Evolutionary conservation across 768 basidiomycete genomes (phyloP), one percentile per base, ranked within the genome.

Genomic region (Cubamyces sp.): DNA sequence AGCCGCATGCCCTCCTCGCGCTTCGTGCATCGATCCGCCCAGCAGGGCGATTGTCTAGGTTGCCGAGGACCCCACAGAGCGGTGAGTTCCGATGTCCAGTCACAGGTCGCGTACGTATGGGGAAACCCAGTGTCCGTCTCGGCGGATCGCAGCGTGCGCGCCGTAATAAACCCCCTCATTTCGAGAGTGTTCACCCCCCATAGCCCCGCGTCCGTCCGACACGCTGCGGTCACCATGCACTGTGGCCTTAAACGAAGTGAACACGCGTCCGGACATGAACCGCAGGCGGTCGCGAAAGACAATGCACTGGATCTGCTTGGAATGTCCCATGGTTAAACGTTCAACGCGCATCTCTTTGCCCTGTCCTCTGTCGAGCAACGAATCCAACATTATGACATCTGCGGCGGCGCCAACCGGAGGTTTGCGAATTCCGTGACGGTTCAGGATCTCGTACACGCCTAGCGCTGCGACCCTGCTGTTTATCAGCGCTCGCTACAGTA

Each of bases 151-250:
- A 42, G 54, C 43, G 51, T 39, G 37, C 19, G 5, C 30, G 30
- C 21, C 57, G 57, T 51, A 58, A 58, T 50, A 28, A 7, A 34
- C 6, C 34, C 56, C 55, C 56, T 42, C 46, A 41, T 57, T 40
- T 57, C 26, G n/a, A 7, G 46, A 15, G 21, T 26, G 15, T 49
- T 19, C 16, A 19, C 11, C 45, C 37, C 7, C 54, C 4, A 18
- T 19, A 28, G 2, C 25, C 16, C 41, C 15, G 40, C 47, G 8
- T 48, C 15, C 47, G 8, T 48, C 15, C 39, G 56, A 34, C 47
- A 18, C 11, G 49, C 57, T 51, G 49, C 57, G 57, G 57, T 59
- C 49, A 37, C 49, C 23, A 30, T 41, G 48, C 46, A 15, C n/a
- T n/a, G n/a, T 40, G 23, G 39, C 40, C 14, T 51, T 50, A 30